Evolutionary conservation across 306 rosid species (phyloP), one percentile per base, ranked within the genome.

Genomic region (Prosopis cineraria): DNA sequence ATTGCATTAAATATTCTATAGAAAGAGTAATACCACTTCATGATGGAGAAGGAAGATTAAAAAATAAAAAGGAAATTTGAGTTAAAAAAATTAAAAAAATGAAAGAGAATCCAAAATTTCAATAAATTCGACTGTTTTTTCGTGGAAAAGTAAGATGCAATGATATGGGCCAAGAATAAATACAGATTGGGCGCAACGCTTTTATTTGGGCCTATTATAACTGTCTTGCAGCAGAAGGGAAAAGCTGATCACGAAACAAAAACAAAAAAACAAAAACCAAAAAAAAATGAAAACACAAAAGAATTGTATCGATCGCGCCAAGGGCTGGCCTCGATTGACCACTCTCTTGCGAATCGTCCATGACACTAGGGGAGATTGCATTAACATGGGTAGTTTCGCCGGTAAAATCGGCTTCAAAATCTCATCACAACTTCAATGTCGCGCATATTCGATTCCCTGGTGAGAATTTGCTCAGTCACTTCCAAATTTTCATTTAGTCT

Each of bases 331-430:
- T 3, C 5, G 58, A 20, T 20, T 22, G 60, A 48, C n/a, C 44
- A 70, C 74, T 56, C 74, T 56, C 58, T 73, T 65, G 47, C 3
- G 31, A 63, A 20, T 1, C 20, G 37, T 43, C 19, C 0, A 2
- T 19, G 43, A 14, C 81, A 37, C 47, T 48, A 41, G 25, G 44
- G 82, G 29, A 20, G 64, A 25, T 50, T 24, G 37, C 59, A 69
- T 11, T 75, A 84, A 70, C 58, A 89, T 89, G 97, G 80, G 87
- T 68, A 72, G 48, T 81, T 83, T 82, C 74, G 88, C 91, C 53
- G 90, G 85, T 82, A 84, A 70, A 20, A 14, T 88, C 53, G 71
- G 65, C 76, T 70, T 81, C 87, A 91, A 79, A 77, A 30, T 87
- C 76, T 82, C 88, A 55, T 64, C 62, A 39, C 90, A 84, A 10